Base-by-base conservation (phyloP, 2,329 filamentous ascomycete genomes). In the Fusarium oligoseptatum region DNA sequence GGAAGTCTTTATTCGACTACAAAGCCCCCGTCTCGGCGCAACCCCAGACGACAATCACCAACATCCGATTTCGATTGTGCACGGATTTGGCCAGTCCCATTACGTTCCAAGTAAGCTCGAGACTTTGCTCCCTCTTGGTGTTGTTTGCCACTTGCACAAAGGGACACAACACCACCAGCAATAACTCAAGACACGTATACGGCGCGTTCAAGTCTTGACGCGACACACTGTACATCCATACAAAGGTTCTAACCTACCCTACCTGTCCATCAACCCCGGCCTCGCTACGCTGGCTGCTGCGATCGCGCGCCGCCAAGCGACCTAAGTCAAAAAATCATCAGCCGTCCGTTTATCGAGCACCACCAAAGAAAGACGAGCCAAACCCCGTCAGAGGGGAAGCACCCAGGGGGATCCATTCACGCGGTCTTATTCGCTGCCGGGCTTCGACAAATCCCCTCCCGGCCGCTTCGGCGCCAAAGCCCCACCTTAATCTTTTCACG, bases 401-500 rank as follows among this genome's bases (percentile, higher is more conserved):
- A 34, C 6, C 63, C 36, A 34, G 63, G 36, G 60, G 62, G 32
- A 39, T 55, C 64, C 64, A 48, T 73, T 73, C 66, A 57, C 48
- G 36, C 27, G 45, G 45, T 57, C 62, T 32, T 37, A 45, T 60
- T 74, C 45, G 29, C 50, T 58, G 36, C 68, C 72, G 65, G 60
- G 56, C 72, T 64, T 63, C 52, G 52, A 65, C 58, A 75, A 67
- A 43, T 37, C 48, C 60, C 37, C 55, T 68, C 60, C 64, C 73
- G 64, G 64, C 72, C 72, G 66, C 67, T 71, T 71, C 68, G 67
- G 66, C 74, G 69, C 67, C 62, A 72, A 64, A 60, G 70, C 74
- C 71, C 77, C 76, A 78, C 73, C 64, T 65, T 74, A 73, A 74
- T 75, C 58, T 41, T 66, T 61, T 60, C 72, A 73, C 65, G 22